Conservation (phyloP, 306 rosid species). For the Begonia masoniana region DNA sequence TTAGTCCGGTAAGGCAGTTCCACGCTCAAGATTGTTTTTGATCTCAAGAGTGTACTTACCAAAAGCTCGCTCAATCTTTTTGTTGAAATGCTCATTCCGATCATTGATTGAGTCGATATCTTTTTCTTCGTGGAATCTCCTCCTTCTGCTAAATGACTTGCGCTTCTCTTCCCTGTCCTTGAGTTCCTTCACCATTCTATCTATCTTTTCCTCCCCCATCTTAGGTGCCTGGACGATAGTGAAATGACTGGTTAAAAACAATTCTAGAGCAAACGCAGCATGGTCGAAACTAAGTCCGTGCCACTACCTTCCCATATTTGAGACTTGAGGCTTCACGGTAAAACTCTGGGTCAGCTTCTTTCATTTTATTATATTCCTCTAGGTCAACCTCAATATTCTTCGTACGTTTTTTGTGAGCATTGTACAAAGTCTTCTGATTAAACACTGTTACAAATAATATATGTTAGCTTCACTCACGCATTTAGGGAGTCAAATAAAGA, state of each 20-base stretch:
- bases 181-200: slow-evolving; percentile 88
- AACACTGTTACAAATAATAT: slow-evolving; percentile 45
- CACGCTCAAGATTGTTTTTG: slow-evolving; percentile 95
- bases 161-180: slow-evolving; percentile 75
- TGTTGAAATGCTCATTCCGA: slow-evolving; percentile 95
- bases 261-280: no score
- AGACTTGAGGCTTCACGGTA: slow-evolving; percentile 99
- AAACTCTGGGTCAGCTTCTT: no score
- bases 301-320: slow-evolving; percentile 77
- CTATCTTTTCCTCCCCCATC: slow-evolving; percentile 72
- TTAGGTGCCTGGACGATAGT: slow-evolving; percentile 50
- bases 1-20: slow-evolving; percentile 93
- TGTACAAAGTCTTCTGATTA: slow-evolving; percentile 76
- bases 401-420: slow-evolving; percentile 86
- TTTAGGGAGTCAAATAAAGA: no score
- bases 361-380: no score
- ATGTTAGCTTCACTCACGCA: slow-evolving; percentile 13
- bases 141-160: slow-evolving; percentile 73
- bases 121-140: slow-evolving; percentile 85
- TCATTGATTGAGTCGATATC: slow-evolving; percentile 95
- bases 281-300: no score
- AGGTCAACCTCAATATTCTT: no score
- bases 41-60: slow-evolving; percentile 96
- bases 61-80: slow-evolving; percentile 96
- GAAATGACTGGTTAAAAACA: no score